Conservation (phyloP, 805 yeast genomes). For the Saturnispora sanitii region DNA sequence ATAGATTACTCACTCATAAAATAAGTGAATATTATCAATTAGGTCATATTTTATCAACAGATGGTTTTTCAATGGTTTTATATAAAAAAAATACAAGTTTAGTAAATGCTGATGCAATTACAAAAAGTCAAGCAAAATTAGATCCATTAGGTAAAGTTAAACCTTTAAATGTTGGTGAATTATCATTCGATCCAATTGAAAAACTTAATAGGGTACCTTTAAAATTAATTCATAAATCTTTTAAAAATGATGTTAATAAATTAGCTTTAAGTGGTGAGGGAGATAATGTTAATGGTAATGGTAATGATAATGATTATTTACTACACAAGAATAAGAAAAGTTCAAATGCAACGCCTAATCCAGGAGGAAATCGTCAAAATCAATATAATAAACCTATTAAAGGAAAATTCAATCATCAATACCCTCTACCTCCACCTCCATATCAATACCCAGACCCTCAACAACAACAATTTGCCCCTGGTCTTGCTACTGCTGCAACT, state of each 20-base stretch:
- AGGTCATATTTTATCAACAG: slow-evolving; percentile 46
- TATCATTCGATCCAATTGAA: slow-evolving; percentile 25
- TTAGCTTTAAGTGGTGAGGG: too few relatives aligned
- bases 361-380: too few relatives aligned
- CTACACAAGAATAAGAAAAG: too few relatives aligned
- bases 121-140: slow-evolving; percentile 23
- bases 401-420: too few relatives aligned
- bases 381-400: too few relatives aligned
- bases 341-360: too few relatives aligned
- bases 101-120: slow-evolving; percentile 28
- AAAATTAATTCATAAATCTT: slow-evolving; percentile 19
- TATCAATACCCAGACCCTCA: too few relatives aligned
- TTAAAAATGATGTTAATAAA: slow-evolving; percentile 8
- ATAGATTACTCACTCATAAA: slow-evolving; percentile 58
- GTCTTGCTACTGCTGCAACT: too few relatives aligned
- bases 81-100: slow-evolving; percentile 30
- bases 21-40: slow-evolving; percentile 56
- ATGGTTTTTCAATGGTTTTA: slow-evolving; percentile 37
- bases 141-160: slow-evolving; percentile 26
- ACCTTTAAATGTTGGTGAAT: slow-evolving; percentile 24
- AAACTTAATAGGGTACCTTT: slow-evolving; percentile 26
- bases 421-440: too few relatives aligned
- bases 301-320: too few relatives aligned
- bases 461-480: too few relatives aligned
- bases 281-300: too few relatives aligned